Evolutionary conservation across 2,329 filamentous ascomycete genomes (phyloP).

Genomic region (Xylaria sp.): DNA sequence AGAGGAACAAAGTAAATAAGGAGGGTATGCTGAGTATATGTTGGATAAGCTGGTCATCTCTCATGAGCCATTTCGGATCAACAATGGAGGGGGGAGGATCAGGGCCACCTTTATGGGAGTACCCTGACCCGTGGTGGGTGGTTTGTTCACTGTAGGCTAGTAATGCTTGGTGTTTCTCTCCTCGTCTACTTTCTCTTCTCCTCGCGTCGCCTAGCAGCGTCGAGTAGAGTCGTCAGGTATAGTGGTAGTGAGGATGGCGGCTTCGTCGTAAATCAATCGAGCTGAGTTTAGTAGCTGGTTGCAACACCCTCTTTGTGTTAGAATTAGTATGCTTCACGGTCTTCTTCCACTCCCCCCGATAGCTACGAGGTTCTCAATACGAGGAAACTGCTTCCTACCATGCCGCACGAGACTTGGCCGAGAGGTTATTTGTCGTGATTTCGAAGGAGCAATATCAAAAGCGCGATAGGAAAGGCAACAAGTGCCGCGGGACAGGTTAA

Average conservation of each 20-base stretch:
- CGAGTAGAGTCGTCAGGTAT: slow-evolving; percentile 11
- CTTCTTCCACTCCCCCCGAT: slow-evolving; percentile 1
- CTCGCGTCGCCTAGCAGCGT: slow-evolving; percentile 6
- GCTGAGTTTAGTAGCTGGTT: not conserved
- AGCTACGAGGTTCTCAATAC: slow-evolving; percentile 6
- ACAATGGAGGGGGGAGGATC: slow-evolving; percentile 25
- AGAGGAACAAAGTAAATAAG: slow-evolving; percentile 23
- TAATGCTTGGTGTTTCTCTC: slow-evolving; percentile 21
- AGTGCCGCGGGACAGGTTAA: not conserved
- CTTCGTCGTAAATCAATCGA: slow-evolving; percentile 6
- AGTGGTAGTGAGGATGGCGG: not conserved
- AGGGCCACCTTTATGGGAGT: slow-evolving; percentile 27
- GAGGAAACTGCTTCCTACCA: not conserved
- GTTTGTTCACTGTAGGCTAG: slow-evolving; percentile 20
- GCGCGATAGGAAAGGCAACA: not conserved
- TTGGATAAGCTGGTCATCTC: slow-evolving; percentile 40
- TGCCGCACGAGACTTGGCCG: not conserved
- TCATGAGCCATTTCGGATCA: slow-evolving; percentile 43
- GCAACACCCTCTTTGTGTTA: not conserved
- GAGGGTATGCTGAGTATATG: slow-evolving; percentile 26
- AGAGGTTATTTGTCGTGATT: not conserved
- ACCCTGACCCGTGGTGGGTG: slow-evolving; percentile 9
- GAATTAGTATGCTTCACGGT: not conserved
- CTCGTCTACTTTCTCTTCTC: slow-evolving; percentile 20
- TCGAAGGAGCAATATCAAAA: not conserved